Evolutionary conservation across 179 eudicot genomes (phyloP).

Genomic region (Patellifolia procumbens): DNA sequence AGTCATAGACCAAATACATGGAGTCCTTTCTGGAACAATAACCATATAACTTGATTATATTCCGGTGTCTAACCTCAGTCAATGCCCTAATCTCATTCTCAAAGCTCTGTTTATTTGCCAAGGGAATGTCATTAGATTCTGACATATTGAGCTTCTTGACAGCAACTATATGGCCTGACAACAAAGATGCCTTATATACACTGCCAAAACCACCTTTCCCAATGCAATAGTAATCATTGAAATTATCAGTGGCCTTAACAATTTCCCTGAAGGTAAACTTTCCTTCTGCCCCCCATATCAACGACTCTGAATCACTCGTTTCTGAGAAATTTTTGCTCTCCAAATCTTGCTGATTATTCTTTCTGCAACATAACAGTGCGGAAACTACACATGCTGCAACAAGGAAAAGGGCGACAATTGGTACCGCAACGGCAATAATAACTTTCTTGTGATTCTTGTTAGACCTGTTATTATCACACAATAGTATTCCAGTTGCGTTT

Average conservation of each 20-base stretch:
- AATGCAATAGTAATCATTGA: constrained; percentile 56
- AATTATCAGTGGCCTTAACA: constrained; percentile 59
- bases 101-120: constrained; percentile 41
- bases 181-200: constrained; percentile 57
- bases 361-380: constrained; percentile 23
- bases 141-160: constrained; percentile 58
- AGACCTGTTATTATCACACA: constrained; percentile 37
- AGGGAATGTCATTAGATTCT: constrained; percentile 41
- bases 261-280: constrained; percentile 57
- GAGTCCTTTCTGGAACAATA: constrained; percentile 48
- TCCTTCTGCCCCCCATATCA: constrained; percentile 62
- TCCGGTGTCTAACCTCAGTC: constrained; percentile 74
- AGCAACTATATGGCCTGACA: constrained; percentile 50
- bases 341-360: constrained; percentile 28
- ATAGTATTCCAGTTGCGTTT: constrained; percentile 45
- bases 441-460: constrained; percentile 28
- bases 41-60: constrained; percentile 68
- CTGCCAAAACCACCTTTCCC: constrained; percentile 78
- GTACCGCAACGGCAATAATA: constrained; percentile 41
- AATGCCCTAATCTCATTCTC: constrained; percentile 68
- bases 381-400: constrained; percentile 32
- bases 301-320: constrained; percentile 33
- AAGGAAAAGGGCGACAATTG: constrained; percentile 35
- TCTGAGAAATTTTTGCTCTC: constrained; percentile 28
- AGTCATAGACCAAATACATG: constrained; percentile 70